These are phyloP conservation scores for Aspergillus nomiae DNA, from an alignment of 2,329 filamentous ascomycete species.

Conservation along the genomic window DNA sequence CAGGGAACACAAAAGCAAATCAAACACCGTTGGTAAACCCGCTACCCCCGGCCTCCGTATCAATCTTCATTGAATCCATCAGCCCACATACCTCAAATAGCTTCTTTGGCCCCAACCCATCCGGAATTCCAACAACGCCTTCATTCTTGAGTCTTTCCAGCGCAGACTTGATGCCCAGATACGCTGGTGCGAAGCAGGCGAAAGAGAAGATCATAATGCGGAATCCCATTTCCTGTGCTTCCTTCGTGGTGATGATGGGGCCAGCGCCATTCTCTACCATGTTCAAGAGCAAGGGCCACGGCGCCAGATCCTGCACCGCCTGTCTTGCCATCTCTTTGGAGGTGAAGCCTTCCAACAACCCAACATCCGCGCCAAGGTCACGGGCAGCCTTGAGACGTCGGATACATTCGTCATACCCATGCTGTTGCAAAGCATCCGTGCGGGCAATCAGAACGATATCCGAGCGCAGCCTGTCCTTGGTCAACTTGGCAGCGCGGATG, in stretches of 20 bases:
- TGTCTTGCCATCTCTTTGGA: conserved; percentile 38
- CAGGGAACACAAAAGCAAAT: background rate
- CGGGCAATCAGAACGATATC: conserved; percentile 49
- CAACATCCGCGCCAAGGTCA: conserved; percentile 43
- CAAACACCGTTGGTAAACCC: conserved; percentile 32
- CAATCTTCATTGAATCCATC: conserved; percentile 42
- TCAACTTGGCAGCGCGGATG: conserved; percentile 39
- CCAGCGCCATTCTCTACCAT: conserved; percentile 47
- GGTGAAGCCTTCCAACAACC: conserved; percentile 45
- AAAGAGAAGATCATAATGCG: conserved; percentile 48
- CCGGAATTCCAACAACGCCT: conserved; percentile 35
- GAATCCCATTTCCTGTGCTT: conserved; percentile 45
- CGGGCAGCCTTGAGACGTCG: conserved; percentile 40
- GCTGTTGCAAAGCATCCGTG: conserved; percentile 41
- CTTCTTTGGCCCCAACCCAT: conserved; percentile 35
- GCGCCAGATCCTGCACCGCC: conserved; percentile 39
- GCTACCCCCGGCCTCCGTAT: conserved; percentile 39
- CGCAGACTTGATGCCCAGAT: conserved; percentile 37
- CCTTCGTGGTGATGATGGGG: conserved; percentile 39
- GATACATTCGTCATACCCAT: conserved; percentile 46
- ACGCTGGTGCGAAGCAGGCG: conserved; percentile 39
- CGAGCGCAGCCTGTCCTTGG: conserved; percentile 36
- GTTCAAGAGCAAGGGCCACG: conserved; percentile 45
- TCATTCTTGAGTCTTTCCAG: conserved; percentile 38
- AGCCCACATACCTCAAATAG: conserved; percentile 46